These are phyloP conservation scores for Dactylis glomerata DNA, from an alignment of 176 grass and related monocot genomes.

Conservation along the genomic window DNA sequence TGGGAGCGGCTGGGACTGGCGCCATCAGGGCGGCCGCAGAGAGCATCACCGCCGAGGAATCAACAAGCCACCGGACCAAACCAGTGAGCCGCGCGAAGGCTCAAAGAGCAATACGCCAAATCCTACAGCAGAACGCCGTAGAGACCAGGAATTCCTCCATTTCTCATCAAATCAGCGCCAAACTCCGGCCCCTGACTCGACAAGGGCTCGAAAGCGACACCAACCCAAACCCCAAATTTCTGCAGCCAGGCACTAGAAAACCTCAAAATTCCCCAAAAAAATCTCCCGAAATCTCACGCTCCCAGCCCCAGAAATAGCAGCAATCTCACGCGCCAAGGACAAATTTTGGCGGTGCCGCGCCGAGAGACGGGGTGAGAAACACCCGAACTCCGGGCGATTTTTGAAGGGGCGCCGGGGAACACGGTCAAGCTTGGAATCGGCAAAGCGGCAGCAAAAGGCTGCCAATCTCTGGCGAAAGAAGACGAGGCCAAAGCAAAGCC, in stretches of 20 bases:
- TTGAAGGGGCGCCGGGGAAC: slow-evolving; percentile 27
- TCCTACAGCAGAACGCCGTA: slow-evolving; percentile 14
- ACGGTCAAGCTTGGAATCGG: slow-evolving; percentile 40
- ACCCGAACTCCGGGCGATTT: slow-evolving; percentile 24
- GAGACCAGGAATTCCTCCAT: slow-evolving; percentile 30
- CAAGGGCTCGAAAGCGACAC: slow-evolving; percentile 32
- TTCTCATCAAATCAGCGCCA: slow-evolving; percentile 23
- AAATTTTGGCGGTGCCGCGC: slow-evolving; percentile 10
- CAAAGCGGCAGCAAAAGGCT: slow-evolving; percentile 51
- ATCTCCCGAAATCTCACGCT: slow-evolving; percentile 16
- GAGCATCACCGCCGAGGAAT: slow-evolving; percentile 39
- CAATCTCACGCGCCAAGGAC: slow-evolving; percentile 28
- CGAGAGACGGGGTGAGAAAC: background rate
- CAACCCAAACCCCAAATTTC: slow-evolving; percentile 35
- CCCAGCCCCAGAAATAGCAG: slow-evolving; percentile 19
- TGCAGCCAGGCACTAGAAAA: slow-evolving; percentile 4
- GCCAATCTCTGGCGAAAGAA: slow-evolving; percentile 63
- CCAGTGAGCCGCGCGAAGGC: slow-evolving; percentile 18
- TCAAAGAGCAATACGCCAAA: slow-evolving; percentile 41
- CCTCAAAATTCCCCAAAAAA: slow-evolving; percentile 31
- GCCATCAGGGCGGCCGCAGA: slow-evolving; percentile 43
- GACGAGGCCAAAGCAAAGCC: slow-evolving; percentile 36
- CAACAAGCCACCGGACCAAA: slow-evolving; percentile 35
- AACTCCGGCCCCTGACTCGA: slow-evolving; percentile 15
- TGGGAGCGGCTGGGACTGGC: slow-evolving; percentile 23